Evolutionary conservation across 805 yeast genomes (phyloP).

Genomic region (Tetrapisispora pingtungensis): DNA sequence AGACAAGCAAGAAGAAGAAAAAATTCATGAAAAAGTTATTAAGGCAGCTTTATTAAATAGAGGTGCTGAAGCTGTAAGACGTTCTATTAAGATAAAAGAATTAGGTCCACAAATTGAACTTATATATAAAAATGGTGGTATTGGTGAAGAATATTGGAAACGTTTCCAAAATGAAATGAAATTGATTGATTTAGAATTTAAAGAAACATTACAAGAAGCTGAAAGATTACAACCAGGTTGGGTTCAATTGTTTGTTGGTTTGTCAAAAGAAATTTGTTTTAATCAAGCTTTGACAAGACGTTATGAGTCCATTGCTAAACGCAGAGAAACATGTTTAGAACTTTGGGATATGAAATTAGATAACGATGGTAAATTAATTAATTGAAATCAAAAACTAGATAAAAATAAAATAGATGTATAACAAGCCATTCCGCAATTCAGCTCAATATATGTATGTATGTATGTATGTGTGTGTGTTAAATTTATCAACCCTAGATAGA

Average conservation of each 20-base stretch:
- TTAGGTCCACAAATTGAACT: constrained; percentile 56
- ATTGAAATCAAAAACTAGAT: background rate
- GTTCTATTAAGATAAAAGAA: constrained; percentile 76
- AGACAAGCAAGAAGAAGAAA: constrained; percentile 21
- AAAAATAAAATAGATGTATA: too few relatives aligned
- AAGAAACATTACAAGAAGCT: constrained; percentile 66
- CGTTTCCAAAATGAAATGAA: constrained; percentile 70
- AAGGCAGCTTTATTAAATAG: constrained; percentile 58
- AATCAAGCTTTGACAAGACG: constrained; percentile 87
- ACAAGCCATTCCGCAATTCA: too few relatives aligned
- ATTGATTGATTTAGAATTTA: constrained; percentile 70
- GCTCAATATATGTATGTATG: too few relatives aligned
- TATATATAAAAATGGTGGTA: constrained; percentile 76
- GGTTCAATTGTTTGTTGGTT: constrained; percentile 65
- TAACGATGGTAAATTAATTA: constrained; percentile 22
- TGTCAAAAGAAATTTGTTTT: constrained; percentile 82
- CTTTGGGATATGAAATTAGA: constrained; percentile 27
- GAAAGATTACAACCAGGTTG: constrained; percentile 67
- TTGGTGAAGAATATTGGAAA: constrained; percentile 83
- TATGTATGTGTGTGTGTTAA: too few relatives aligned
- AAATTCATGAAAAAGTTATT: constrained; percentile 68
- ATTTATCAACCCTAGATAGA: too few relatives aligned
- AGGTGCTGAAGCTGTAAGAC: constrained; percentile 82
- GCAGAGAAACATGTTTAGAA: constrained; percentile 28
- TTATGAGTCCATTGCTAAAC: constrained; percentile 31